A percentile compares a stretch with the other conserved stretches of the same genome.
These are phyloP conservation scores for Pseudogymnoascus destructans DNA, from an alignment of 2,329 filamentous ascomycete genomes.

Conservation along the genomic window DNA sequence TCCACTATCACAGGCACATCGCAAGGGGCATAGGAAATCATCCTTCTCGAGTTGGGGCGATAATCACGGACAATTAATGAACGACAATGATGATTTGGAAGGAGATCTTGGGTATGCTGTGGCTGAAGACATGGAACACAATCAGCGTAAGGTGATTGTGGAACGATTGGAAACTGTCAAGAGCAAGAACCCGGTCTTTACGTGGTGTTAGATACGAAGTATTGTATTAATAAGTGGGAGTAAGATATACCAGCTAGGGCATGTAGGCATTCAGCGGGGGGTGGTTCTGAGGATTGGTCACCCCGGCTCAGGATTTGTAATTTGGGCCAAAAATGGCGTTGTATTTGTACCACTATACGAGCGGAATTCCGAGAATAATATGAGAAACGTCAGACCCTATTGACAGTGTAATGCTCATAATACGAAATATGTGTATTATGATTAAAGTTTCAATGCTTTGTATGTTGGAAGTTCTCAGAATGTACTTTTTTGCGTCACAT, in stretches of 20 bases:
- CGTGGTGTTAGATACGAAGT: slow-evolving; percentile 60
- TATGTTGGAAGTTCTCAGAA: background rate
- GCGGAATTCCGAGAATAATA: slow-evolving; percentile 3
- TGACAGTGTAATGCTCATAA: background rate
- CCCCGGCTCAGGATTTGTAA: slow-evolving; percentile 5
- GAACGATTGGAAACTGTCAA: slow-evolving; percentile 93
- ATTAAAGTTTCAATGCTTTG: background rate
- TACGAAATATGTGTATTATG: background rate
- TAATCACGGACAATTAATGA: slow-evolving; percentile 28
- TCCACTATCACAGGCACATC: slow-evolving; percentile 14
- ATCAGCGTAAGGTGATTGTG: slow-evolving; percentile 87
- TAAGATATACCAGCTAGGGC: slow-evolving; percentile 8
- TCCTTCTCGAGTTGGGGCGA: slow-evolving; percentile 26
- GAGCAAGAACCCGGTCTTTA: slow-evolving; percentile 89
- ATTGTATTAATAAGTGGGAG: slow-evolving; percentile 8
- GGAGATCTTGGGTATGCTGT: slow-evolving; percentile 91
- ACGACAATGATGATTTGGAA: slow-evolving; percentile 65
- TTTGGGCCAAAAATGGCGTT: slow-evolving; percentile 9
- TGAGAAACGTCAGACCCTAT: background rate
- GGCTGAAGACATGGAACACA: slow-evolving; percentile 84
- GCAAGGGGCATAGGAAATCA: slow-evolving; percentile 25
- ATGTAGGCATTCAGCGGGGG: slow-evolving; percentile 2
- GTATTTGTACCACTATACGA: slow-evolving; percentile 7
- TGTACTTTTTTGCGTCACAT: background rate
- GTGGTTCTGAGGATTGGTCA: slow-evolving; percentile 7